Evolutionary conservation across 2,329 filamentous ascomycete genomes (phyloP).

Genomic region (Clonostachys solani): DNA sequence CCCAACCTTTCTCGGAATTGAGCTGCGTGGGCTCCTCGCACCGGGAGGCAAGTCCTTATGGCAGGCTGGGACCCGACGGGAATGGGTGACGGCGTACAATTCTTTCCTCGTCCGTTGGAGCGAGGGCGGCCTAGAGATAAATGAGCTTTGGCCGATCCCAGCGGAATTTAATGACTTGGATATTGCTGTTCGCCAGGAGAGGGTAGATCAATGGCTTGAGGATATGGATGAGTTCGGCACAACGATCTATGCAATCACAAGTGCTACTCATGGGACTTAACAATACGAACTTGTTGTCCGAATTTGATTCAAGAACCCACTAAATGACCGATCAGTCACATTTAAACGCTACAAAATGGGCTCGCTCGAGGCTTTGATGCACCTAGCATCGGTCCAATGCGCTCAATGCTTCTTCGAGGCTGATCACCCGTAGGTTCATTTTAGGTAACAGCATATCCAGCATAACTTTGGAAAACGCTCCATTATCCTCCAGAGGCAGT

Average conservation of each 20-base stretch:
- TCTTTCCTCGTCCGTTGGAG: conserved; percentile 33
- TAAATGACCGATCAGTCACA: too few relatives aligned
- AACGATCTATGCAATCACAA: conserved; percentile 45
- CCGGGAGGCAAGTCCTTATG: conserved; percentile 37
- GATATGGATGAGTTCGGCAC: conserved; percentile 48
- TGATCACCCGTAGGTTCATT: conserved; percentile 4
- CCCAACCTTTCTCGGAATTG: conserved; percentile 42
- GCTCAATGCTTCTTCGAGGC: conserved; percentile 3
- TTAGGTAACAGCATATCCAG: conserved; percentile 2
- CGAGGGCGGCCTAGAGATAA: conserved; percentile 33
- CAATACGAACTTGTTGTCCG: too few relatives aligned
- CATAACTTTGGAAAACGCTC: not conserved
- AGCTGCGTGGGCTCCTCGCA: conserved; percentile 37
- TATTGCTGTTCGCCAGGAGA: conserved; percentile 20
- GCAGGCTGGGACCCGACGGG: conserved; percentile 24
- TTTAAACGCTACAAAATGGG: too few relatives aligned
- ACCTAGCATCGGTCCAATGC: not conserved
- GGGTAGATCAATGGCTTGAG: conserved; percentile 45
- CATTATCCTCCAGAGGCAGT: conserved; percentile 3
- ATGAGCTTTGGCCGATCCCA: conserved; percentile 39
- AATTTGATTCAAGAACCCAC: too few relatives aligned
- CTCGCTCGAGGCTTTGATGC: too few relatives aligned
- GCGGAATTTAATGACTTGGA: conserved; percentile 22
- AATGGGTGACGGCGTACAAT: conserved; percentile 40
- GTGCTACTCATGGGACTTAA: conserved; percentile 31